phyloP scores from a whole-genome alignment of 2,329 filamentous ascomycete genomes.

The Sclerotinia nivalis region DNA sequence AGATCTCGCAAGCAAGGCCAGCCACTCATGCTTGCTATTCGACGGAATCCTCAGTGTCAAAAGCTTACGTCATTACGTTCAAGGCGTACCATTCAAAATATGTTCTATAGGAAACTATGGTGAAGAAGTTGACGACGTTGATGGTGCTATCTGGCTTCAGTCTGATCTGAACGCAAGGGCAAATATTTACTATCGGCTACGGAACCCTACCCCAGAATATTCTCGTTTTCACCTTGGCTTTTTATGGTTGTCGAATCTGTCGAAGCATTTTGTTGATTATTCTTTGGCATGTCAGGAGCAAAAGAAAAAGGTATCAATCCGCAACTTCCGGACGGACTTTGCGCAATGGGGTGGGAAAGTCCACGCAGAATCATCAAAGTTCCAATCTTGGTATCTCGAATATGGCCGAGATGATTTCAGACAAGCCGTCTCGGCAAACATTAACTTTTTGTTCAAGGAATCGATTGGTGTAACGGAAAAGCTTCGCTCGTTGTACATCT shows the following conservation, averaged over 20 bases:
- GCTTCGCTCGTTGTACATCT: slow-evolving; percentile 41
- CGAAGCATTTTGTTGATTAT: slow-evolving; percentile 73
- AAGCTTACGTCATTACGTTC: slow-evolving; percentile 49
- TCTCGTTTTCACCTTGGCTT: slow-evolving; percentile 62
- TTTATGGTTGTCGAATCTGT: slow-evolving; percentile 68
- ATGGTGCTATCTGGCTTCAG: slow-evolving; percentile 62
- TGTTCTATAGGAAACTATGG: slow-evolving; percentile 70
- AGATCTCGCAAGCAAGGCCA: slow-evolving; percentile 48
- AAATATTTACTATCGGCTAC: slow-evolving; percentile 65
- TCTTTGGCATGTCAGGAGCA: slow-evolving; percentile 27
- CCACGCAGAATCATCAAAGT: slow-evolving; percentile 47
- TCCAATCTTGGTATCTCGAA: slow-evolving; percentile 56
- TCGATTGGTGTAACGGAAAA: slow-evolving; percentile 47
- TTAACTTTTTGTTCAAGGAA: slow-evolving; percentile 67
- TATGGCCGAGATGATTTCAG: slow-evolving; percentile 63
- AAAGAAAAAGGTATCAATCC: slow-evolving; percentile 48
- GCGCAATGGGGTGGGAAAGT: slow-evolving; percentile 52
- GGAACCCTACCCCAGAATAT: slow-evolving; percentile 60
- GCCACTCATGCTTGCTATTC: slow-evolving; percentile 51
- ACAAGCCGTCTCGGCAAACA: slow-evolving; percentile 57
- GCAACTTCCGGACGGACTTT: slow-evolving; percentile 61
- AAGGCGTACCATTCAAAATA: slow-evolving; percentile 55
- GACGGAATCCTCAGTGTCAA: slow-evolving; percentile 59
- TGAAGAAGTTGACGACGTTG: slow-evolving; percentile 49
- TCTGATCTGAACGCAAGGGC: slow-evolving; percentile 48